These are phyloP conservation scores for Cyclotella sp. DNA, from an alignment of 108 stramenopile genomes.

Conservation along the genomic window DNA sequence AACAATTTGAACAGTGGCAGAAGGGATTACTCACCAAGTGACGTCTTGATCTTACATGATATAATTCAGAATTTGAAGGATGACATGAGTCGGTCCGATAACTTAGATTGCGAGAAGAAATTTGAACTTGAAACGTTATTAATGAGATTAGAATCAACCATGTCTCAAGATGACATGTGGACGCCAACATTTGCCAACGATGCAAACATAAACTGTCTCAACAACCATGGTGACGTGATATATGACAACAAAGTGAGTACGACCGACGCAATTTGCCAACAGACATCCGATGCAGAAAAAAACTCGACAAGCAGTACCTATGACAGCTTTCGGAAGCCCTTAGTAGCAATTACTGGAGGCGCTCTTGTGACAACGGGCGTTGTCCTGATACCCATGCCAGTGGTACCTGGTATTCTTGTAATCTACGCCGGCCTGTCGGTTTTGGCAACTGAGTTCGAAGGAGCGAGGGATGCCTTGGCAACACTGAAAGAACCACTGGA, in stretches of 20 bases:
- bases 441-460: conserved; percentile 43
- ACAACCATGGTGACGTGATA: too few species aligned
- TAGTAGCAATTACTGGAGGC: conserved; percentile 40
- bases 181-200: not conserved
- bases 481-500: conserved; percentile 21
- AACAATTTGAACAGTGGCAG: conserved; percentile 1
- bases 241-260: too few species aligned
- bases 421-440: conserved; percentile 40
- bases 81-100: conserved; percentile 3
- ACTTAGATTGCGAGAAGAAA: conserved; percentile 2
- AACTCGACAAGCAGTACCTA: conserved; percentile 1
- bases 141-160: conserved; percentile 6
- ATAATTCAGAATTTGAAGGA: conserved; percentile 4
- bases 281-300: not conserved
- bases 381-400: conserved; percentile 30
- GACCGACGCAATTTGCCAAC: not conserved
- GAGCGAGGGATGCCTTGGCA: conserved; percentile 30
- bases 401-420: conserved; percentile 35
- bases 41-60: conserved; percentile 1
- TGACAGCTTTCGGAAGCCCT: conserved; percentile 24
- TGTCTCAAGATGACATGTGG: conserved; percentile 8
- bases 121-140: not conserved
- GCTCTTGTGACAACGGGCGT: conserved; percentile 31
- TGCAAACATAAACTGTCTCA: too few species aligned
- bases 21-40: not conserved